phyloP scores from a whole-genome alignment of 2,329 filamentous ascomycete genomes.

The Emmonsia crescens region DNA sequence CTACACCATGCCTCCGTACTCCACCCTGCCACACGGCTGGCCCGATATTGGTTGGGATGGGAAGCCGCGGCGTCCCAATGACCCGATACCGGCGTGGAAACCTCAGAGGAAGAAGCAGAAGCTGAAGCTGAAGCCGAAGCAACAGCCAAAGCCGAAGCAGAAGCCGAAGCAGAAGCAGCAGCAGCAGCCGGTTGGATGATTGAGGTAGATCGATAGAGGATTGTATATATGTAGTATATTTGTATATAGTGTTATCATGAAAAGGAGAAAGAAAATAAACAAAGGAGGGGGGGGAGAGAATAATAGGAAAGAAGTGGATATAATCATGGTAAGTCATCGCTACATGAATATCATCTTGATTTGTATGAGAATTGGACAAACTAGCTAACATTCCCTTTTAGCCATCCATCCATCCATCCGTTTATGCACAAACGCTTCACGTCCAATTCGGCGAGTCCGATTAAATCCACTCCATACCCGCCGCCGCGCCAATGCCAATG shows the following conservation, averaged over 20 bases:
- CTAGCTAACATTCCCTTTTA: too few species aligned
- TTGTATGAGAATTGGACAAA: too few species aligned
- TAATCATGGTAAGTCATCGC: too few species aligned
- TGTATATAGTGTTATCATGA: background rate
- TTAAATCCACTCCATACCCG: too few species aligned
- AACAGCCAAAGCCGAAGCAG: background rate
- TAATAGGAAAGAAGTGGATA: too few species aligned
- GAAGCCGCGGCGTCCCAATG: constrained; percentile 15
- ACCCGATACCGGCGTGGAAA: background rate
- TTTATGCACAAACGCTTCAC: too few species aligned
- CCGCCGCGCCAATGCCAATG: too few species aligned
- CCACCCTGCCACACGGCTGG: constrained; percentile 51
- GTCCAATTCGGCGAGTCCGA: too few species aligned
- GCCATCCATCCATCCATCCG: too few species aligned
- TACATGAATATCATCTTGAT: too few species aligned
- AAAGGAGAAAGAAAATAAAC: too few species aligned
- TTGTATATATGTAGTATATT: background rate
- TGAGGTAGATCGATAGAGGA: background rate
- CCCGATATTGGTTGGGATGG: constrained; percentile 45
- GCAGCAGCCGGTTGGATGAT: background rate
- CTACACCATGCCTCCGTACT: constrained; percentile 48
- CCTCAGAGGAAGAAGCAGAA: background rate
- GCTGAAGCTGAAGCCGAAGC: background rate
- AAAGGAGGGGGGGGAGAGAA: too few species aligned
- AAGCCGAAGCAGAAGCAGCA: background rate